Percentiles rank a stretch among this genome's conserved stretches.
Evolutionary conservation across 2,329 filamentous ascomycete species (phyloP).

Genomic region (Truncatella angustata): DNA sequence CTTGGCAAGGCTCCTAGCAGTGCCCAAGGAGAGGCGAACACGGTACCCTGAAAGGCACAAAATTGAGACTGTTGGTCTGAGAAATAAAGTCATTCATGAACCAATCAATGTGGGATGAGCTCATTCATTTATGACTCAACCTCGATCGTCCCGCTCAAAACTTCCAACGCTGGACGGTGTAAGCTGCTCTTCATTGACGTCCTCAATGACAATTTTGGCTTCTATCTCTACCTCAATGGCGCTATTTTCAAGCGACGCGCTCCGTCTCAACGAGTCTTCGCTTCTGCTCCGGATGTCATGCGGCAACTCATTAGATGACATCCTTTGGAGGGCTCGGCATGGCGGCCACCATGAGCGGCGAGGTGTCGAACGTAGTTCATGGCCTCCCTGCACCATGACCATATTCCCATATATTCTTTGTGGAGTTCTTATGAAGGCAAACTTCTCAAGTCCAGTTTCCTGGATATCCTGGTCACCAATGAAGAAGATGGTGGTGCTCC

Average conservation of each 20-base stretch:
- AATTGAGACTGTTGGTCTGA: no score
- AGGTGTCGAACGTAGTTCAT: background rate
- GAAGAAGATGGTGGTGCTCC: conserved; percentile 8
- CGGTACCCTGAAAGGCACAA: no score
- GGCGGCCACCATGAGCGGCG: background rate
- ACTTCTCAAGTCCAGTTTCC: conserved; percentile 4
- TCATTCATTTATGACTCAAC: background rate
- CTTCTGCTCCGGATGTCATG: background rate
- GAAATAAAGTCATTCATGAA: no score
- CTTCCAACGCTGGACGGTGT: background rate
- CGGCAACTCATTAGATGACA: no score
- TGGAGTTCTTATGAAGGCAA: conserved; percentile 5
- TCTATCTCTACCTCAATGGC: conserved; percentile 5
- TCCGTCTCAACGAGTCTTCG: background rate
- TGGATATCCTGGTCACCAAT: conserved; percentile 2
- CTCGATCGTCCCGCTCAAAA: background rate
- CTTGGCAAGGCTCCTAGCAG: no score
- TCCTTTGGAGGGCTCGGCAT: no score
- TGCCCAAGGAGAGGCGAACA: no score
- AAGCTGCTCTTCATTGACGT: background rate
- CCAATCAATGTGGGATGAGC: no score
- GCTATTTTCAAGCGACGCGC: background rate
- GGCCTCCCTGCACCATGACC: conserved; percentile 1
- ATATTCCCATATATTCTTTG: conserved; percentile 5
- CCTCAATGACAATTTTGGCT: conserved; percentile 3